Conservation (phyloP, 2,329 filamentous ascomycete genomes). For the Mycosphaerella sp. region DNA sequence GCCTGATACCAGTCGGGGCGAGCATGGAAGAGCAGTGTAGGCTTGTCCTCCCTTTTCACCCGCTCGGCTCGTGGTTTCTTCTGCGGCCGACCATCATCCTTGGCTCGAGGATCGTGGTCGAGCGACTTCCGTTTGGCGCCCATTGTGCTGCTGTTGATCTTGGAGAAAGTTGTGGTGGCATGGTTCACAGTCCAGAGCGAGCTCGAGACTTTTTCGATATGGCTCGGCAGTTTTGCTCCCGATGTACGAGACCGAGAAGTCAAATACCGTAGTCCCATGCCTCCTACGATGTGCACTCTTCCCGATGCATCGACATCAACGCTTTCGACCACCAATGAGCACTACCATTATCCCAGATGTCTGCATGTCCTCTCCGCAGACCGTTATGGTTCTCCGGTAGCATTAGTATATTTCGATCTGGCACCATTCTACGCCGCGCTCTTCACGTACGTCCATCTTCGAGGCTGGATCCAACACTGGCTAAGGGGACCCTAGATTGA, state of each 20-base stretch:
- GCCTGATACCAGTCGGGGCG: conserved; percentile 63
- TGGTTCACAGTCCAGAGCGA: neutral
- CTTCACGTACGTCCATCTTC: conserved; percentile 14
- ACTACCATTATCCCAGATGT: neutral
- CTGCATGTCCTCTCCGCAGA: neutral
- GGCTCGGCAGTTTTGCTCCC: neutral
- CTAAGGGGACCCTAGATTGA: conserved; percentile 43
- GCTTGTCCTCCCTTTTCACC: conserved; percentile 15
- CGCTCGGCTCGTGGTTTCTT: conserved; percentile 29
- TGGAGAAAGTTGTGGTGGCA: neutral
- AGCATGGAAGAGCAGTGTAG: conserved; percentile 45
- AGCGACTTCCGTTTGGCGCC: conserved; percentile 34
- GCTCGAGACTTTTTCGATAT: conserved; percentile 7
- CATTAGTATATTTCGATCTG: neutral
- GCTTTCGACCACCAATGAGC: neutral
- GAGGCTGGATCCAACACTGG: conserved; percentile 1
- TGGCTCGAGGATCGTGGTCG: conserved; percentile 22
- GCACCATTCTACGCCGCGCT: conserved; percentile 1
- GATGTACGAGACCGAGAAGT: neutral
- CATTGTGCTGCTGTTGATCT: conserved; percentile 21
- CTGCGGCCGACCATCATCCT: conserved; percentile 19
- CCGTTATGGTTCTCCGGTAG: conserved; percentile 4
- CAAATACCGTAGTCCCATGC: neutral
- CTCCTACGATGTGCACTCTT: neutral
- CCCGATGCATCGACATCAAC: neutral